These are phyloP conservation scores for Talaromyces sp. DNA, from an alignment of 2,329 filamentous ascomycete species.

Conservation along the genomic window DNA sequence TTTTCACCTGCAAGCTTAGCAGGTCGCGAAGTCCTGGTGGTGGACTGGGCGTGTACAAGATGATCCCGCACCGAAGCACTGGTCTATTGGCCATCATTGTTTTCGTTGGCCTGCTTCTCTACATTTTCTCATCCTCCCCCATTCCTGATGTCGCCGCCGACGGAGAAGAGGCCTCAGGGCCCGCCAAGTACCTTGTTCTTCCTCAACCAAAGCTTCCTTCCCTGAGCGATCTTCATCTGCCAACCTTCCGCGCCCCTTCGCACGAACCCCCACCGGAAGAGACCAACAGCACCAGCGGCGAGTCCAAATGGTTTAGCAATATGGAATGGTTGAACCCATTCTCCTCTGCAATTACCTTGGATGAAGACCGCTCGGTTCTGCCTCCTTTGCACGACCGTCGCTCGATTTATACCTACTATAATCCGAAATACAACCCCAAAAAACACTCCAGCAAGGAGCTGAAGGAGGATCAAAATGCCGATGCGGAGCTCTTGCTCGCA, in stretches of 20 bases:
- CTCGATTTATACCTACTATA: conserved; percentile 89
- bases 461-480: conserved; percentile 67
- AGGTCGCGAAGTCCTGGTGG: conserved; percentile 4
- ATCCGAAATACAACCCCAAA: conserved; percentile 55
- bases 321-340: conserved; percentile 92
- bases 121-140: conserved; percentile 49
- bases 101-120: conserved; percentile 46
- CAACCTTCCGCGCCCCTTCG: conserved; percentile 69
- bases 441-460: conserved; percentile 56
- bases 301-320: conserved; percentile 82
- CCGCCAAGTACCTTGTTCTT: conserved; percentile 37
- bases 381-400: conserved; percentile 73
- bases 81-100: conserved; percentile 47
- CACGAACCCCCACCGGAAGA: conserved; percentile 74
- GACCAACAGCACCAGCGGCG: conserved; percentile 75
- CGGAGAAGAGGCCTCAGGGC: conserved; percentile 26
- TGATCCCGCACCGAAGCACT: conserved; percentile 46
- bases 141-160: conserved; percentile 27
- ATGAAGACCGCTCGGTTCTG: conserved; percentile 80
- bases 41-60: conserved; percentile 24
- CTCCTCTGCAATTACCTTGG: conserved; percentile 75
- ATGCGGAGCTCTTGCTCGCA: conserved; percentile 76
- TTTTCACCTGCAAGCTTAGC: neutral
- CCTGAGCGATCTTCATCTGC: conserved; percentile 57
- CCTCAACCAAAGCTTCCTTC: conserved; percentile 45